Evolutionary conservation across 2,329 filamentous ascomycete genomes (phyloP), one percentile per base, ranked within the genome.

Genomic region (Zelopaecilomyces penicillatus): DNA sequence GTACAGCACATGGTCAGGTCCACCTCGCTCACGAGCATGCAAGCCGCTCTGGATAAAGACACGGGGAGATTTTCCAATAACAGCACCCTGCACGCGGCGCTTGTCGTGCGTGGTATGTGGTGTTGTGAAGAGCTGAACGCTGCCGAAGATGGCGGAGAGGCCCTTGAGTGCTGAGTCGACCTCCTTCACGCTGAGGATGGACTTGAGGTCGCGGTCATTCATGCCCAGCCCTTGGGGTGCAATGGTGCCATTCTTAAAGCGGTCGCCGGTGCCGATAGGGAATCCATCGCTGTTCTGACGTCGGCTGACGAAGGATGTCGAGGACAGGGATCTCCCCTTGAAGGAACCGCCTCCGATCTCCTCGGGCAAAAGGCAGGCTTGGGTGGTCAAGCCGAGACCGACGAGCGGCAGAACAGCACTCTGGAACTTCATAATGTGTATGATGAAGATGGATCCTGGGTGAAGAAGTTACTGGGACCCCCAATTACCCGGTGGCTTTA

Each of bases 21-120:
- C 73, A 28, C 76, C 76, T 7, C 77, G 71, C 59, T 81, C 77
- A 27, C 77, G 73, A 6, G 76, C 73, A 52, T 80, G 77, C 39
- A 79, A 69, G 28, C 66, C 74, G 36, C 69, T 70, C 47, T 72
- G 72, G 45, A 81, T 60, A 54, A 74, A 75, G 29, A 76, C 67
- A 32, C 70, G 66, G 52, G 73, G 72, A 5, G 64, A 64, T 12
- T 65, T 65, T 26, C 74, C 73, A 31, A 75, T 63, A 45, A 65
- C 65, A n/a, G 56, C 63, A 5, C 66, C 70, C 26, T 61, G 53
- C 12, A 70, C 58, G 4, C 57, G 58, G 3, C 64, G 62, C 27
- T 65, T 64, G 38, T 73, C 63, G 50, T 68, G 64, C 0, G 71
- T 74, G 53, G 62, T 63, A 52, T 67, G 57, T 0, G 71, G 70